Percentiles rank a stretch among this genome's conserved stretches.
Conservation (phyloP, 352 stramenopile genomes). For the Pythium grandisporangium region DNA sequence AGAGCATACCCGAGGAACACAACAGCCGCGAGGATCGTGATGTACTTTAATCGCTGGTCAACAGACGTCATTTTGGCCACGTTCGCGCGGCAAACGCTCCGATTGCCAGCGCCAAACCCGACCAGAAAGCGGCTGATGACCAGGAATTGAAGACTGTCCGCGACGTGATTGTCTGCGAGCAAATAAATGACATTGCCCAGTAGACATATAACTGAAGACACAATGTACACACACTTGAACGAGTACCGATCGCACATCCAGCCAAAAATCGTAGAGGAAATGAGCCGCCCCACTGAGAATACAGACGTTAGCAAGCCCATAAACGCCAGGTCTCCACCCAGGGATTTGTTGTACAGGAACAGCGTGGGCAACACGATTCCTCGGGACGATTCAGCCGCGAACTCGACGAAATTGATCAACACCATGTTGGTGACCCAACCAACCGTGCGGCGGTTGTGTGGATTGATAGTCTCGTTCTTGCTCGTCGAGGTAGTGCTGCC, state of each 20-base stretch:
- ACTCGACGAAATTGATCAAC: conserved; percentile 82
- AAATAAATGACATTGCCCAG: conserved; percentile 76
- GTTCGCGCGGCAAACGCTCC: conserved; percentile 67
- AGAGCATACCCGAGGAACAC: conserved; percentile 72
- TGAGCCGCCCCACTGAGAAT: conserved; percentile 71
- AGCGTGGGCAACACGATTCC: conserved; percentile 72
- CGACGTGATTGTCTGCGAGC: conserved; percentile 49
- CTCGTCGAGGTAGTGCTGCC: conserved; percentile 11
- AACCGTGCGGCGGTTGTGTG: conserved; percentile 21
- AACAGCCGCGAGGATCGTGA: conserved; percentile 68
- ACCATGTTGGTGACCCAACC: conserved; percentile 75
- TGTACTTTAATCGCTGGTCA: conserved; percentile 62
- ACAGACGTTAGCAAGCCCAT: conserved; percentile 78
- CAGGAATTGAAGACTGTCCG: conserved; percentile 39
- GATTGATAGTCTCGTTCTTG: conserved; percentile 29
- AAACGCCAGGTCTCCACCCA: conserved; percentile 63
- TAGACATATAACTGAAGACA: conserved; percentile 67
- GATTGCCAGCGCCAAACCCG: conserved; percentile 70
- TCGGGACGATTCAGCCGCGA: conserved; percentile 65
- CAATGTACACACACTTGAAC: conserved; percentile 72
- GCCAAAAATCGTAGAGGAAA: conserved; percentile 73
- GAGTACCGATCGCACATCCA: conserved; percentile 82
- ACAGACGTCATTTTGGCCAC: conserved; percentile 60
- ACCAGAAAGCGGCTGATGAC: conserved; percentile 62
- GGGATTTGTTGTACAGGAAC: conserved; percentile 79